Conservation (phyloP, 2,329 filamentous ascomycete species). For the Pseudocercospora macadamiae region DNA sequence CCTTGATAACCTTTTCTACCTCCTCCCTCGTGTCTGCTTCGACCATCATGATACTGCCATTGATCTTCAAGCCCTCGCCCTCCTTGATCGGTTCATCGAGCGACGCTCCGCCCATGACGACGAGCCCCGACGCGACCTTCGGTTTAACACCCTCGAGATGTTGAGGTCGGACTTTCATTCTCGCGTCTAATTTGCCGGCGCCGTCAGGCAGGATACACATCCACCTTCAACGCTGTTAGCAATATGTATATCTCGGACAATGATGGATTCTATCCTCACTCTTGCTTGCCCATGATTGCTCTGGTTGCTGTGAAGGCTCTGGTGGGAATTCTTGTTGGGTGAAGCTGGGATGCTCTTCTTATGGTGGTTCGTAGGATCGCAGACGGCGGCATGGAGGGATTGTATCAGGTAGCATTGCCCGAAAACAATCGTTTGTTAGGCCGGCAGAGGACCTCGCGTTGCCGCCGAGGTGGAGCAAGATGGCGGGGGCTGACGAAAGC, state of each 20-base stretch:
- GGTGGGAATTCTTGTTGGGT: background rate
- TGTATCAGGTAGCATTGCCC: background rate
- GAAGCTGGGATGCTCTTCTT: background rate
- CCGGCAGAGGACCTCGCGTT: conserved; percentile 1
- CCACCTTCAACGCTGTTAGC: too few relatives aligned
- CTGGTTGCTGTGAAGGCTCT: conserved; percentile 29
- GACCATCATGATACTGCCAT: conserved; percentile 71
- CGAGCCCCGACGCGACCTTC: conserved; percentile 57
- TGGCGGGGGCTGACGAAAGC: background rate
- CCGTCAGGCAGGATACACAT: conserved; percentile 54
- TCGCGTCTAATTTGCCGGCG: conserved; percentile 44
- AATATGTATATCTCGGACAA: too few relatives aligned
- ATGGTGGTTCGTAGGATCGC: background rate
- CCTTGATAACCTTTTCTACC: conserved; percentile 60
- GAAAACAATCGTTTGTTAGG: background rate
- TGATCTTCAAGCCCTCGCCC: conserved; percentile 68
- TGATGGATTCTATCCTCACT: too few relatives aligned
- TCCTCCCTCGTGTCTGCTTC: conserved; percentile 70
- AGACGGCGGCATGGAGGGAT: background rate
- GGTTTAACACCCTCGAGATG: conserved; percentile 63
- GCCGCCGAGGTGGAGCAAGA: background rate
- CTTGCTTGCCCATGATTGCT: conserved; percentile 42
- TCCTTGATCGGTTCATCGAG: conserved; percentile 67
- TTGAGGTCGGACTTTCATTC: conserved; percentile 47
- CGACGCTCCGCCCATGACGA: conserved; percentile 71